phyloP scores from a whole-genome alignment of 225 moss, liverwort and hornwort species.

The Antitrichia curtipendula region DNA sequence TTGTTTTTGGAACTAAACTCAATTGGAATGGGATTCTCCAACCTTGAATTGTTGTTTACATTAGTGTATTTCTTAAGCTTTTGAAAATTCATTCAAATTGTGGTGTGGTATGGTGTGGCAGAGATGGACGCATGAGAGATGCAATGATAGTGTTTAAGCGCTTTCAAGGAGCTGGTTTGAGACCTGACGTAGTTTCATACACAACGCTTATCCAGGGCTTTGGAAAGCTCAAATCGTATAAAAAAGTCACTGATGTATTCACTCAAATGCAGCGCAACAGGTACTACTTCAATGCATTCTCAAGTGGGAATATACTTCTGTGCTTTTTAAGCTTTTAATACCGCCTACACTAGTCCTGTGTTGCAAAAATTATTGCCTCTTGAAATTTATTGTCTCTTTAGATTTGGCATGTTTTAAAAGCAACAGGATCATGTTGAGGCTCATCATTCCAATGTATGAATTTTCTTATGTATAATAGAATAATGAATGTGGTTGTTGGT shows the following conservation, averaged over 20 bases:
- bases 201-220: conserved; percentile 51
- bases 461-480: not conserved
- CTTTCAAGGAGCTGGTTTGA: conserved; percentile 36
- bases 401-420: not conserved
- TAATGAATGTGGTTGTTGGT: not conserved
- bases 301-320: not conserved
- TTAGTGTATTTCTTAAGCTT: not conserved
- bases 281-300: not conserved
- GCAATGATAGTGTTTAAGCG: conserved; percentile 37
- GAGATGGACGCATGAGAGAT: conserved; percentile 52
- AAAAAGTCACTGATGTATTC: conserved; percentile 41
- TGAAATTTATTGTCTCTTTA: not conserved
- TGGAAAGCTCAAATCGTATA: conserved; percentile 41
- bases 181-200: conserved; percentile 46
- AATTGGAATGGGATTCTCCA: not conserved
- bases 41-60: not conserved
- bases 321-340: not conserved
- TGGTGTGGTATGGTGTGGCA: not conserved
- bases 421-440: not conserved
- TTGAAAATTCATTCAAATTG: not conserved
- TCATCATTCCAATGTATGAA: not conserved
- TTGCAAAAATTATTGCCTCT: not conserved
- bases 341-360: not conserved
- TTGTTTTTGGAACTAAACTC: not conserved
- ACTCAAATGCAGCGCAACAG: conserved; percentile 38